Evolutionary conservation across 768 basidiomycete species (phyloP).

Genomic region (Mycena leptocephala): DNA sequence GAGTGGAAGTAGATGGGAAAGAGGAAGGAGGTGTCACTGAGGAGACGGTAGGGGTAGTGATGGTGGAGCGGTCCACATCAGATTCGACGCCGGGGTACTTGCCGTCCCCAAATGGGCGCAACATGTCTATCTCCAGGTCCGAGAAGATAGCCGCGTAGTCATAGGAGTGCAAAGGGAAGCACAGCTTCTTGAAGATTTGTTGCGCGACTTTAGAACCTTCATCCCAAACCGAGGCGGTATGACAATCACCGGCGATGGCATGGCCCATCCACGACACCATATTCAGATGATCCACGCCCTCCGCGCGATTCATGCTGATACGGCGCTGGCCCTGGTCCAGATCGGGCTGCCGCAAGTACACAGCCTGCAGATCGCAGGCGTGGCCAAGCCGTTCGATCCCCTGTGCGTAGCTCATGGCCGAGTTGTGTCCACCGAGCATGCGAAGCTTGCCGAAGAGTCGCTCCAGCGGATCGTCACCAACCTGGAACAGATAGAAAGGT

Average conservation of each 20-base stretch:
- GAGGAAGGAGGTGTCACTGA: not conserved
- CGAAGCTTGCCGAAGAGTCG: constrained; percentile 43
- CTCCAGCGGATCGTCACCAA: constrained; percentile 49
- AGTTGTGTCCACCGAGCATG: constrained; percentile 29
- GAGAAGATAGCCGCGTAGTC: constrained; percentile 7
- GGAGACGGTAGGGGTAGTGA: not conserved
- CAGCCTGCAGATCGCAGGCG: not conserved
- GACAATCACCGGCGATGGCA: not conserved
- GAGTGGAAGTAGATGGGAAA: too few species aligned
- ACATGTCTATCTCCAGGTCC: not conserved
- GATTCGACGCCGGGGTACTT: constrained; percentile 15
- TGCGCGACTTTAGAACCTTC: not conserved
- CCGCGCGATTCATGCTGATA: not conserved
- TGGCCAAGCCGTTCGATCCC: not conserved
- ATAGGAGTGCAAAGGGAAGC: not conserved
- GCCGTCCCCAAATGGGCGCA: constrained; percentile 12
- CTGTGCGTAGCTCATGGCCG: constrained; percentile 17
- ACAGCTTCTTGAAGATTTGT: not conserved
- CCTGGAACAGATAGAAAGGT: constrained; percentile 39
- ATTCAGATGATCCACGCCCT: constrained; percentile 22
- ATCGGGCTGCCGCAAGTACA: not conserved
- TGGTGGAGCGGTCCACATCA: not conserved
- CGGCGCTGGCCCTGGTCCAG: constrained; percentile 13
- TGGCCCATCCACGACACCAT: not conserved
- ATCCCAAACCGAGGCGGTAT: not conserved